phyloP scores from a whole-genome alignment of 2,329 filamentous ascomycete genomes.

The Harringtonia lauricola region DNA sequence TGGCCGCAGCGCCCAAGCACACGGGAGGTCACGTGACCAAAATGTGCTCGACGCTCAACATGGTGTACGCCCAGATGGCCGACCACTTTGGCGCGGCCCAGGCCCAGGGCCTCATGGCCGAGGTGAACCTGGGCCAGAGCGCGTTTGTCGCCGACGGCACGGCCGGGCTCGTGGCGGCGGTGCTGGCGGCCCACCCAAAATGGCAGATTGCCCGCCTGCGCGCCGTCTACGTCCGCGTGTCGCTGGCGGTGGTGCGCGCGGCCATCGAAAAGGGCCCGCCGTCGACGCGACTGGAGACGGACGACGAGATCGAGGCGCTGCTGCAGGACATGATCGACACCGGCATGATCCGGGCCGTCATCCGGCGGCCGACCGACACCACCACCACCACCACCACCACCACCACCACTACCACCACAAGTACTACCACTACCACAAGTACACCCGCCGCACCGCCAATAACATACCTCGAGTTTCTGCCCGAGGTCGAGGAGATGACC shows the following conservation, averaged over 20 bases:
- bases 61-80: constrained; percentile 61
- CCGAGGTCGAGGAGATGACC: constrained; percentile 28
- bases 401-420: background rate
- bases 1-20: constrained; percentile 39
- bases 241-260: constrained; percentile 39
- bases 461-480: constrained; percentile 40
- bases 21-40: constrained; percentile 42
- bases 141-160: constrained; percentile 64
- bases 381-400: background rate
- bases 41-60: constrained; percentile 46
- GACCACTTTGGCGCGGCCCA: constrained; percentile 50
- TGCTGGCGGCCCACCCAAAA: constrained; percentile 59
- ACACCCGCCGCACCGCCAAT: constrained; percentile 14
- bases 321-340: constrained; percentile 44
- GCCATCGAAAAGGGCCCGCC: constrained; percentile 22
- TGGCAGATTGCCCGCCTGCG: constrained; percentile 66
- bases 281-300: constrained; percentile 27
- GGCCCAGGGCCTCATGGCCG: constrained; percentile 48
- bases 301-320: constrained; percentile 33
- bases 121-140: constrained; percentile 42
- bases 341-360: constrained; percentile 38
- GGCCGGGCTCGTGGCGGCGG: constrained; percentile 55
- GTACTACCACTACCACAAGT: background rate
- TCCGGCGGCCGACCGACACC: constrained; percentile 25
- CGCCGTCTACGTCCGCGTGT: constrained; percentile 54